Base-by-base conservation (phyloP, 2,329 filamentous ascomycete species). In the Aspergillus novoparasiticus region DNA sequence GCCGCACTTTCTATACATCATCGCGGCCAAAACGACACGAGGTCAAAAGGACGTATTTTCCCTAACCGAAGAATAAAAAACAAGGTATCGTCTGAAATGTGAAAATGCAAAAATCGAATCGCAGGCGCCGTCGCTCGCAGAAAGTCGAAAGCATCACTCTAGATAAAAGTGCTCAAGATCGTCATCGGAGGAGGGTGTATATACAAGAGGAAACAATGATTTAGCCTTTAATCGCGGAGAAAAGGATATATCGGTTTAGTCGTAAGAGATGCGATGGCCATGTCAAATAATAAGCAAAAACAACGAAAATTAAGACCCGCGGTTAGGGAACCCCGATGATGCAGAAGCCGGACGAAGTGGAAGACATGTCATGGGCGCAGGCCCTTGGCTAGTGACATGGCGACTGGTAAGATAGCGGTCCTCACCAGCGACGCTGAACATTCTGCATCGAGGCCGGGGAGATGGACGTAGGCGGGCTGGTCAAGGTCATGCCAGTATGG, bases 401-500 rank as follows among this genome's bases (percentile, higher is more conserved):
- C 71, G 66, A 68, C 68, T 68, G 60, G 65, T 58, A 67, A 68
- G 48, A 67, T 62, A 55, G 65, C 59, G 45, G 62, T 55, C 60
- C 64, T 79, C 71, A 80, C 78, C 78, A 80, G 69, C 78, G 77
- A 65, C 77, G 78, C 67, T 79, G 77, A 66, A 71, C 73, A 65
- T 74, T 71, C 82, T 89, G 87, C 83, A 87, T 85, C 81, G 87
- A 84, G 75, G 82, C 85, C 64, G 88, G 87, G 61, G 87, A 89
- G 74, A 89, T 85, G 68, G 86, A 88, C 66, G 90, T 90, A 30
- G 94, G 93, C 70, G 94, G 94, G 82, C 93, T 96, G 61, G 93
- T 89, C 84, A 97, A 90, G 74, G 88, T 87, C 78, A 93, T 89
- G 75, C 95, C 93, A 62, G 94, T 97, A 71, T 87, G 91, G 60